Evolutionary conservation across 2,329 filamentous ascomycete species (phyloP), one percentile per base, ranked within the genome.

Genomic region (Aspergillus sp.): DNA sequence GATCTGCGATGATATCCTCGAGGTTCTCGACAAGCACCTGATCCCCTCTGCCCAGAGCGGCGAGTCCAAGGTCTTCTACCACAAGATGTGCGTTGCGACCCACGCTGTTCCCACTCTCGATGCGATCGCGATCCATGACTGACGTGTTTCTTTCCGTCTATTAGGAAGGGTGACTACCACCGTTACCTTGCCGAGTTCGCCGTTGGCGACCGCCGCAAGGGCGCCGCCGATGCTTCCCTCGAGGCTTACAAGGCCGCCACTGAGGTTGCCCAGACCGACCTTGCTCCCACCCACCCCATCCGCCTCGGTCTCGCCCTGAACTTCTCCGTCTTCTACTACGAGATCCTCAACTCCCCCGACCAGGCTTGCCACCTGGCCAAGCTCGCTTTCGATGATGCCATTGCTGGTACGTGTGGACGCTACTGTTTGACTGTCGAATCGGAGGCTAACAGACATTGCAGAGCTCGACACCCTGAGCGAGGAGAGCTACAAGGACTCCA

Each of bases 271-370:
- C 87, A 91, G 78, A 94, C 90, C 71, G 91, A 95, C 80, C 88
- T 96, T 70, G 89, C 92, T 65, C 92, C 92, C 65, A 96, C 92
- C 60, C 92, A 96, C 85, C 92, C 92, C 75, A 96, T 96, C 81
- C 91, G 92, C 75, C 90, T 96, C 67, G 92, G 92, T 78, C 88
- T 96, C 68, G 92, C 92, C 72, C 86, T 96, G 70, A 96, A 96
- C 89, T 96, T 96, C 86, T 96, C 93, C 68, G 93, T 97, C 75
- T 98, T 97, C 87, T 98, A 98, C 89, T 99, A 99, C 81, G 91
- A 99, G 88, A 99, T 98, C 79, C 86, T 98, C 75, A 99, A 98
- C 86, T 92, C 94, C 47, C 94, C 94, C 67, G 95, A 98, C 80
- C 94, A 96, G 84, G 94, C 93, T 77, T 97, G 94, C 89, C 93